phyloP scores from a whole-genome alignment of 345 rosid species.

The Gossypium australe region DNA sequence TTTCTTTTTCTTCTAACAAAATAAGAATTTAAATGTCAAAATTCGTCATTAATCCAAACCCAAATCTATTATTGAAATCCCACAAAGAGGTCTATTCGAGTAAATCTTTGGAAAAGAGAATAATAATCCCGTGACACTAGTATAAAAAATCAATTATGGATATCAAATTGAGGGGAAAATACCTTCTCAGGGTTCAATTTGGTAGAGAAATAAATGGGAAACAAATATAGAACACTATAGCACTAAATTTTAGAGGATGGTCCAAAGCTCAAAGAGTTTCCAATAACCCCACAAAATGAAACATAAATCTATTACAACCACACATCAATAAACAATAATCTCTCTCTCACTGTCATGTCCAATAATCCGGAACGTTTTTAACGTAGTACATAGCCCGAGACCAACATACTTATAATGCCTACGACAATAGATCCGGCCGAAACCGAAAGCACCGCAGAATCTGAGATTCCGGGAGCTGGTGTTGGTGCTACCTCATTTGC shows the following conservation, averaged over 20 bases:
- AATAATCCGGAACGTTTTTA: neutral
- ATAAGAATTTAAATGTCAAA: too few species aligned
- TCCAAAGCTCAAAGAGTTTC: neutral
- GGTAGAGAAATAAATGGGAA: neutral
- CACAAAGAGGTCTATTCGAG: too few species aligned
- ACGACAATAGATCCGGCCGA: slow-evolving; percentile 20
- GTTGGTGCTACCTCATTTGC: slow-evolving; percentile 22
- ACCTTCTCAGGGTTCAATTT: neutral
- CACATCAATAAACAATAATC: slow-evolving; percentile 7
- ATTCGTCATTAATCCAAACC: too few species aligned
- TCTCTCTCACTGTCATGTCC: neutral
- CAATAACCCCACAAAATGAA: neutral
- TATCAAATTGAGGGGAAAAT: neutral
- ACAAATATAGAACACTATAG: neutral
- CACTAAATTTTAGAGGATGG: neutral
- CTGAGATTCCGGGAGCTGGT: slow-evolving; percentile 31
- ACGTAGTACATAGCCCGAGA: slow-evolving; percentile 2
- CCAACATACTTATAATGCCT: slow-evolving; percentile 13
- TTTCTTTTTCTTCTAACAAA: too few species aligned
- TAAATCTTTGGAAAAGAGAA: too few species aligned
- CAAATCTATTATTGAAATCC: too few species aligned
- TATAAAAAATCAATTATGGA: too few species aligned
- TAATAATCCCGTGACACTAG: too few species aligned
- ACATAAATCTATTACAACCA: neutral
- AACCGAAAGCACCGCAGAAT: slow-evolving; percentile 15